Evolutionary conservation across 495 filamentous ascomycete genomes (phyloP), one percentile per base, ranked within the genome.

Genomic region (Recurvomyces mirabilis): DNA sequence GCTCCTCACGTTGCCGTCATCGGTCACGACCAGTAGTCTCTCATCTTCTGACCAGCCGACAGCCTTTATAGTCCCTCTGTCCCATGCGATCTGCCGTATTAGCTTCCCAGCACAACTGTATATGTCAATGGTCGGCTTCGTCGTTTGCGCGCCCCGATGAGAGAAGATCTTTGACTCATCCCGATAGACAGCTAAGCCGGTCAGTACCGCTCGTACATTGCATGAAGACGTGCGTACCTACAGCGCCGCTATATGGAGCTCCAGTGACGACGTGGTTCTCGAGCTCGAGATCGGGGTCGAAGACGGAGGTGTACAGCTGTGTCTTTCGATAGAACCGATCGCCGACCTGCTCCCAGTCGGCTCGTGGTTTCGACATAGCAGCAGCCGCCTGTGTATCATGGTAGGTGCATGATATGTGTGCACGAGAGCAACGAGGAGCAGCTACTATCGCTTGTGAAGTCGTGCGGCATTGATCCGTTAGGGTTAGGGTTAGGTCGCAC

Each of bases 1-100:
- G 58, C 84, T 89, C 44, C 87, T 71, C 21, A 96, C 89, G 7
- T 78, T 87, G 39, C 91, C 91, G 56, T 96, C 91, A 44, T 82
- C 76, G 3, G 86, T 84, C 38, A 95, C 77, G 3, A 93, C 81
- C 6, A 98, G 67, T 13, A 98, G 72, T 61, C 86, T 84, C 70
- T 98, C 91, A 51, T 95, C 86, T 57, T 94, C 91, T 25, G 88
- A 95, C 91, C 91, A 98, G 15, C 91, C 91, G 14, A 96, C 70
- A 9, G 87, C 87, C 59, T 79, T 79, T 53, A 98, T 85, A 2
- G 79, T 71, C 23, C 86, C 86, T 68, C 88, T 84, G 50, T 98
- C 91, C 86, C 88, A 96, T 69, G 84, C 74, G 47, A 86, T 77
- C 48, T 70, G 70, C 52, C 77, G 71, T 30, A 96, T 82, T 28